Base-by-base conservation (phyloP, 1,284 basidiomycete genomes). In the Somion occarium region DNA sequence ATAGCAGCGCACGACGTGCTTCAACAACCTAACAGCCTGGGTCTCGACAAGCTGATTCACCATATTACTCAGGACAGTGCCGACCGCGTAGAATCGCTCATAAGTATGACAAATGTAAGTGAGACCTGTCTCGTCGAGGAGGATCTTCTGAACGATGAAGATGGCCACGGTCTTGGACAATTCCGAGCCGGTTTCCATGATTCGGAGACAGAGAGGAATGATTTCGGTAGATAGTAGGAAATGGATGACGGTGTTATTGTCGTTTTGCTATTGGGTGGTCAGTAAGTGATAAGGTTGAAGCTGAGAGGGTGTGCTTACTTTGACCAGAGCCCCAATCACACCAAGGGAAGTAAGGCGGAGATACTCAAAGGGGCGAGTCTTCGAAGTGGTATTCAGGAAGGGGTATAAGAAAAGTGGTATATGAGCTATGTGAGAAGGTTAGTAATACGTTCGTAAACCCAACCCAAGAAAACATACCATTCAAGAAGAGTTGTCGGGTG, bases 21-120 rank as follows among this genome's bases (percentile, higher is more conserved):
- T 99, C 60, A 99, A 75, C 50, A 99, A 73, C 60, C 97, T 77
- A 30, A 99, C 96, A 7, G 97, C 97, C 70, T 98, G 97, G 2
- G 90, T 97, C 71, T 99, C 97, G 49, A 97, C 93, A 44, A 98
- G 78, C 64, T 96, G 93, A 62, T 86, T 88, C 53, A 99, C 97
- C 97, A 99, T 99, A 70, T 98, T 98, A 75, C 91, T 93, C 53
- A 99, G 78, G 24, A 99, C 97, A 2, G 96, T 98, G 9, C 95
- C 96, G 48, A 99, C 97, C 13, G 97, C 97, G 68, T 98, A 99
- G 74, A 99, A 99, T 44, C 97, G 82, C 69, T 99, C 97, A 69
- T 99, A 99, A 15, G 97, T 99, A 71, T 99, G 96, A 65, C 96
- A 99, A 65, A 99, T 99, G 70, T 99, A 99, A 24, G 93, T 95